Percentiles rank a stretch among this genome's conserved stretches.
Evolutionary conservation across 1,284 basidiomycete species (phyloP).

Genomic region (Apiotrichum mycotoxinovorans): DNA sequence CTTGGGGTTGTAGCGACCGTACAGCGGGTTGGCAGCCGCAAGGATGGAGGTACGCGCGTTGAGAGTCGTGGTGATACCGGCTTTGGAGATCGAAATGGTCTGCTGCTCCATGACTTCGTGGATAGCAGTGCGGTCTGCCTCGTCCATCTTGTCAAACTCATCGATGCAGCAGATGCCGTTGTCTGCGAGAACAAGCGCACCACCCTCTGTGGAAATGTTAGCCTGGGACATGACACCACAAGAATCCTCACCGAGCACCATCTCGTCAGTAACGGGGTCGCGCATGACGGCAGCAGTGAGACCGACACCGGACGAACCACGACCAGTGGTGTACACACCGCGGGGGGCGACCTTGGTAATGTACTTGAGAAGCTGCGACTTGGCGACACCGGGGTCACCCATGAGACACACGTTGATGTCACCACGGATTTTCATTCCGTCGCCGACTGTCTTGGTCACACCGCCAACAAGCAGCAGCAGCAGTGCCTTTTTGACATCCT

Average conservation of each 20-base stretch:
- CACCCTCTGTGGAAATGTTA: conserved; percentile 69
- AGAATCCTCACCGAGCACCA: conserved; percentile 79
- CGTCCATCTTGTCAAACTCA: conserved; percentile 99
- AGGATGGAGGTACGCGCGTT: conserved; percentile 98
- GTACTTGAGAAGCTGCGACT: conserved; percentile 96
- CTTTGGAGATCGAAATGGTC: conserved; percentile 98
- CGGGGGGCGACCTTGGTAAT: conserved; percentile 97
- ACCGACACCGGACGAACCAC: conserved; percentile 97
- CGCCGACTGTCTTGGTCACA: conserved; percentile 88
- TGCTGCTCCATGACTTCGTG: conserved; percentile 99
- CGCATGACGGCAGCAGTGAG: conserved; percentile 98
- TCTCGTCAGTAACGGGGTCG: conserved; percentile 98
- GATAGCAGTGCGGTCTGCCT: conserved; percentile 93
- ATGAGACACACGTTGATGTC: conserved; percentile 98
- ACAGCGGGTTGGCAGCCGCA: conserved; percentile 96
- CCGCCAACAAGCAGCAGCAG: conserved; percentile 90
- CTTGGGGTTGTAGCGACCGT: conserved; percentile 96
- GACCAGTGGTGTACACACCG: conserved; percentile 96
- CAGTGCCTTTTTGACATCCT: conserved; percentile 97
- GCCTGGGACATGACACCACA: no score
- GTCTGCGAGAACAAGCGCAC: conserved; percentile 95
- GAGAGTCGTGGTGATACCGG: conserved; percentile 96
- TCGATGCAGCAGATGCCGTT: conserved; percentile 99
- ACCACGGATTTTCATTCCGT: conserved; percentile 98
- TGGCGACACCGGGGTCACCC: conserved; percentile 99